Evolutionary conservation across 805 yeast genomes (phyloP), one percentile per base, ranked within the genome.

Genomic region (Yamadazyma tumulicola): DNA sequence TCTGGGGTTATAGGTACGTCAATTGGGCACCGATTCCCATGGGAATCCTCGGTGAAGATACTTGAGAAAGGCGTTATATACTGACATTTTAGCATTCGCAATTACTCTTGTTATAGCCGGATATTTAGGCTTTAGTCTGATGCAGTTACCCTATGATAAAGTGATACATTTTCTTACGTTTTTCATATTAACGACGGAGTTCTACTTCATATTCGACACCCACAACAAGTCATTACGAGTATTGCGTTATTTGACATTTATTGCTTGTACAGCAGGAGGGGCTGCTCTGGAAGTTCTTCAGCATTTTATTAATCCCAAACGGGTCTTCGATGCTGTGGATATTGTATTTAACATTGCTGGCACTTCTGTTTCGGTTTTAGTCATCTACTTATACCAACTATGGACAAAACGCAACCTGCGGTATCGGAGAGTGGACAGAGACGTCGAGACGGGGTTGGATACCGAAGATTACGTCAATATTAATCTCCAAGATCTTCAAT

Each of bases 221-320:
- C n/a, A n/a, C n/a, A 40, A 46, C 33, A 52, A 51, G 22, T 50
- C 65, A 2, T 38, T 59, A 16, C 54, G 56, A 38, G 43, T 48
- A 8, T 36, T 63, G 13, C 42, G 70, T 15, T 55, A 43, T 17
- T 19, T 72, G 23, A 64, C 76, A 0, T 40, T 72, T 6, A 11
- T 59, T 0, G 44, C 64, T 3, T 76, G 82, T 47, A 68, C 76
- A 1, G 61, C 59, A 2, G 79, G 69, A 0, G 58, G 74, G 10
- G 49, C 76, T 3, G 58, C 61, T 2, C 78, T 78, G 55, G 85
- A 78, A 46, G 55, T 69, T 30, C 35, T 67, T 1, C 85, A 78
- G 43, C 64, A 65, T 12, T 6, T 59, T 12, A 54, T 75, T 3
- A 65, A 74, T 24, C 70, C 78, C 1, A 47, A 41, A 3, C 47